These are phyloP conservation scores for Phytophthora tubulina DNA, from an alignment of 352 stramenopile species.

Conservation along the genomic window DNA sequence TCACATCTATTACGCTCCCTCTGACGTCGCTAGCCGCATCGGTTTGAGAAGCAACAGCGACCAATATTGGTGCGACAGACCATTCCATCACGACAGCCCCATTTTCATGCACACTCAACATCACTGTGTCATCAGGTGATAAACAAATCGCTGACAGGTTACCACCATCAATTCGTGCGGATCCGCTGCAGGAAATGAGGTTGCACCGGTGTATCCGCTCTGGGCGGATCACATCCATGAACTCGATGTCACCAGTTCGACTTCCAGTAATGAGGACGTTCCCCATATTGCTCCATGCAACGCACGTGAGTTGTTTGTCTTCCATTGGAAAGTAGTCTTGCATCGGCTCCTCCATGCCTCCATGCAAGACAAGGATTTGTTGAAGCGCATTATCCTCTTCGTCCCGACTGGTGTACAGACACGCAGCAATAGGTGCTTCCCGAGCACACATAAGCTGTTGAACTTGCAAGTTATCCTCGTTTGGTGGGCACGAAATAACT, in stretches of 20 bases:
- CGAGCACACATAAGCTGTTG: constrained; percentile 48
- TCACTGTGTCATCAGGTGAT: constrained; percentile 42
- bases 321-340: constrained; percentile 48
- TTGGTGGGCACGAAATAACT: constrained; percentile 36
- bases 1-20: constrained; percentile 45
- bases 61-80: constrained; percentile 41
- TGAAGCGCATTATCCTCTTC: constrained; percentile 39
- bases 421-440: constrained; percentile 44
- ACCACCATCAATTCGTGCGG: constrained; percentile 10
- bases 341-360: constrained; percentile 47
- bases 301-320: constrained; percentile 46
- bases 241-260: constrained; percentile 40
- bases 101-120: constrained; percentile 47
- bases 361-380: constrained; percentile 49
- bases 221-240: constrained; percentile 43
- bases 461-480: constrained; percentile 32
- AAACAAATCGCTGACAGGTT: constrained; percentile 43
- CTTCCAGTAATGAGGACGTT: constrained; percentile 43
- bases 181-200: constrained; percentile 28
- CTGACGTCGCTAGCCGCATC: constrained; percentile 34
- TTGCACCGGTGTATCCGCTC: constrained; percentile 47
- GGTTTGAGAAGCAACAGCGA: constrained; percentile 19
- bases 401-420: constrained; percentile 37
- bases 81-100: constrained; percentile 44
- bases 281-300: constrained; percentile 44